Evolutionary conservation across 1,139 yeast genomes (phyloP).

Genomic region (Kodamaea anthophila): DNA sequence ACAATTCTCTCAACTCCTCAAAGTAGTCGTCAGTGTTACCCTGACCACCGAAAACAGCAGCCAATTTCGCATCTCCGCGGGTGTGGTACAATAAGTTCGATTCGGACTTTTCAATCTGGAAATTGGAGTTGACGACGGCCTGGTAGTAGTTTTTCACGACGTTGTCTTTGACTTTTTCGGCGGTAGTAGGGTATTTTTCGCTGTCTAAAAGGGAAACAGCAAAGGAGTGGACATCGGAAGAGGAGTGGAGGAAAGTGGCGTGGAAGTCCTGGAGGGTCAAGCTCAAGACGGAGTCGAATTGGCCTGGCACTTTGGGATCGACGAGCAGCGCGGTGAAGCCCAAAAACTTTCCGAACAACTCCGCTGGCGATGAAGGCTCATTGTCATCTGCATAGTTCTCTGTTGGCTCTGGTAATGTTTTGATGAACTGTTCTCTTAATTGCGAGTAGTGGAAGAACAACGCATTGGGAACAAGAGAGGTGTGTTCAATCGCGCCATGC

Average conservation of each 20-base stretch:
- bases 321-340: constrained; percentile 68
- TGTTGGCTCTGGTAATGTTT: constrained; percentile 72
- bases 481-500: constrained; percentile 86
- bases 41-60: constrained; percentile 96
- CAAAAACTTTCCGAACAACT: constrained; percentile 75
- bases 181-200: constrained; percentile 53
- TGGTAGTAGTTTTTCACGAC: constrained; percentile 64
- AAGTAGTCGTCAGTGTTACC: constrained; percentile 98
- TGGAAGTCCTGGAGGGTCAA: constrained; percentile 79
- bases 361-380: constrained; percentile 86
- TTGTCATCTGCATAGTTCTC: constrained; percentile 83
- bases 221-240: constrained; percentile 79
- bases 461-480: constrained; percentile 78
- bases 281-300: constrained; percentile 63
- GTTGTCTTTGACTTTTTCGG: constrained; percentile 63
- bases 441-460: constrained; percentile 78
- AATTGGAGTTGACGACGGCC: constrained; percentile 48
- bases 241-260: constrained; percentile 59
- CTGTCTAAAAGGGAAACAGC: constrained; percentile 61
- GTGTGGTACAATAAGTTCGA: constrained; percentile 50
- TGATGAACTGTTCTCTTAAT: constrained; percentile 77
- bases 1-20: constrained; percentile 87
- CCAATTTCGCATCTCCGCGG: constrained; percentile 50
- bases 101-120: constrained; percentile 20
- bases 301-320: constrained; percentile 41